Base-by-base conservation (phyloP, 1,284 basidiomycete genomes). In the Puccinia polysora region DNA sequence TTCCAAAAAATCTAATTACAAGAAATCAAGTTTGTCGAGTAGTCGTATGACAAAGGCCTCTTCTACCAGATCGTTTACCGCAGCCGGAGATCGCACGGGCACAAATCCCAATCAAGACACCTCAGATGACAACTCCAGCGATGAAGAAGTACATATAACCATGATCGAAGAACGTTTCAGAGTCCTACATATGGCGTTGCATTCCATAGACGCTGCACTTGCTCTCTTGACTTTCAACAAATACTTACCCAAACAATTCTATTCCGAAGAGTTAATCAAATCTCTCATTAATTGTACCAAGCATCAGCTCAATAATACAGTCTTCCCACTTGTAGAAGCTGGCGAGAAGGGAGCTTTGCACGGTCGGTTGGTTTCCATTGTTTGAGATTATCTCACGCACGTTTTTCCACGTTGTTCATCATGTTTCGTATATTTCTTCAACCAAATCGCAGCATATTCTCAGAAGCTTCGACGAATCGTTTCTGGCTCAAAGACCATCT, bases 201-300 rank as follows among this genome's bases (percentile, higher is more conserved):
- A 69, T 50, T 69, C 67, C n/a, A 58, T 58, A n/a, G 58, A 69
- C 30, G 34, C 47, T 49, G 36, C 32, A 14, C 47, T 69, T 25
- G 43, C 58, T 23, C n/a, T 69, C 38, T 34, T 69, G 32, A 23
- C 43, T 36, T 52, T 50, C 30, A 32, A 71, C 32, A 10, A 71
- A 55, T 30, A 71, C 36, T 36, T 71, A 4, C 68, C 68, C 14
- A 71, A 71, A 43, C 77, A 91, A 89, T 81, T 91, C 38, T 95
- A 90, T 78, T 95, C 93, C 0, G 94, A 97, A 78, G 94, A 97
- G 78, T 82, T 93, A 14, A 88, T 97, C 71, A 92, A 91, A 78
- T 83, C 97, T 7, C 83, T 82, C 45, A 83, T 87, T 0, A 83
- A 92, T 74, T 47, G 64, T 30, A 52, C 64, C 20, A 93, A 94